phyloP scores from a whole-genome alignment of 306 rosid genomes.

The Cucurbita pepo region DNA sequence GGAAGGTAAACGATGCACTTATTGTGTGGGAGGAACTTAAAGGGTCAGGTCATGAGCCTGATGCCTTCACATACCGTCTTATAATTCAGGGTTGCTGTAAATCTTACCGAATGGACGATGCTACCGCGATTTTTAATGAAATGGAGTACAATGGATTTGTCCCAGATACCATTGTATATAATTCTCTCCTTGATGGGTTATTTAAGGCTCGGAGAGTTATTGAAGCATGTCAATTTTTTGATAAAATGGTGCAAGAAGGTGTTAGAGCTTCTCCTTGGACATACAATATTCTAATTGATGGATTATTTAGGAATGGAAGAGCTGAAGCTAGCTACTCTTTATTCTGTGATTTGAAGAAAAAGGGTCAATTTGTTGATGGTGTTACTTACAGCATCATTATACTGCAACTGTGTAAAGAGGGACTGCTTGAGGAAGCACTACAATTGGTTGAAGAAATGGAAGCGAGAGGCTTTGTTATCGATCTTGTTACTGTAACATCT shows the following conservation, averaged over 20 bases:
- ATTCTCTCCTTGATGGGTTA: slow-evolving; percentile 53
- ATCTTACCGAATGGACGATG: slow-evolving; percentile 46
- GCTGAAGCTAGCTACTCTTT: slow-evolving; percentile 63
- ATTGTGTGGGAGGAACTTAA: slow-evolving; percentile 61
- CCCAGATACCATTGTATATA: slow-evolving; percentile 45
- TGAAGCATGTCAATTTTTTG: slow-evolving; percentile 66
- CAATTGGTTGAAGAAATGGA: slow-evolving; percentile 85
- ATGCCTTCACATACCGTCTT: slow-evolving; percentile 42
- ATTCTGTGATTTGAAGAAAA: slow-evolving; percentile 74
- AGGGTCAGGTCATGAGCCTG: slow-evolving; percentile 57
- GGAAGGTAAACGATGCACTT: slow-evolving; percentile 63
- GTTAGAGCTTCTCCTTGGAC: slow-evolving; percentile 58
- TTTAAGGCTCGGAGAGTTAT: slow-evolving; percentile 54
- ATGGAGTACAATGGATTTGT: slow-evolving; percentile 51
- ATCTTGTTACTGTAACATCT: slow-evolving; percentile 59
- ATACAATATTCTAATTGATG: slow-evolving; percentile 66
- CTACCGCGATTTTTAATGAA: slow-evolving; percentile 35
- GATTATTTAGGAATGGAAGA: slow-evolving; percentile 65
- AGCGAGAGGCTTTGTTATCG: slow-evolving; percentile 61
- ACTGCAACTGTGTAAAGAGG: slow-evolving; percentile 65
- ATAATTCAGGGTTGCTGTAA: slow-evolving; percentile 61
- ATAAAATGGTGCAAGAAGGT: slow-evolving; percentile 72
- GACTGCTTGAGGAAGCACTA: slow-evolving; percentile 55
- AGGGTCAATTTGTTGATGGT: slow-evolving; percentile 71
- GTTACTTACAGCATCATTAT: slow-evolving; percentile 68